Evolutionary conservation across 179 eudicot species (phyloP).

Genomic region (Carnegiea gigantea): DNA sequence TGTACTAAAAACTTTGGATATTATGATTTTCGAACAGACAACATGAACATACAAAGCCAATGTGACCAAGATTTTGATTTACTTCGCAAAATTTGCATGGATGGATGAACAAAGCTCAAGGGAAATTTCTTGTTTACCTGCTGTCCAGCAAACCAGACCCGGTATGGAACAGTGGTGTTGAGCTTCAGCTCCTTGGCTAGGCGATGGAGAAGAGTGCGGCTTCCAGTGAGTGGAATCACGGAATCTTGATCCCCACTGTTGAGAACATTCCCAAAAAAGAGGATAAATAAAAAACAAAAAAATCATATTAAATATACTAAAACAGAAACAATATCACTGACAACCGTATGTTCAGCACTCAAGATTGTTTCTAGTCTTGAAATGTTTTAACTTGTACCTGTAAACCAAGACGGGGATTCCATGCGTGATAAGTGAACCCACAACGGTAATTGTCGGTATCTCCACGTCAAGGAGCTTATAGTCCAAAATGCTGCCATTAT

Average conservation of each 20-base stretch:
- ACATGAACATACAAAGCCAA: not conserved
- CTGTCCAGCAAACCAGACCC: constrained; percentile 93
- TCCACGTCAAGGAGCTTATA: constrained; percentile 76
- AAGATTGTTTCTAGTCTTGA: not conserved
- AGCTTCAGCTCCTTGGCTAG: constrained; percentile 60
- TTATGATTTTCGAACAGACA: too few species aligned
- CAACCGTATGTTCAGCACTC: not conserved
- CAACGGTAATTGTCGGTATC: constrained; percentile 75
- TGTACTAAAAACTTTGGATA: too few species aligned
- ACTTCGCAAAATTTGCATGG: too few species aligned
- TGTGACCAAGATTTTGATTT: not conserved
- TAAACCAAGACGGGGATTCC: constrained; percentile 87
- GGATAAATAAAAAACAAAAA: not conserved
- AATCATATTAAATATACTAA: constrained; percentile 1
- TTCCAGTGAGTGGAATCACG: constrained; percentile 91
- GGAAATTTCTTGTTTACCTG: constrained; percentile 48
- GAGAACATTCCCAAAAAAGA: not conserved
- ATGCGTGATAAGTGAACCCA: constrained; percentile 60
- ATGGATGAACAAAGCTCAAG: not conserved
- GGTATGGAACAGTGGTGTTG: constrained; percentile 67
- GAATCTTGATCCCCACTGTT: constrained; percentile 99
- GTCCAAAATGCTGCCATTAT: constrained; percentile 61
- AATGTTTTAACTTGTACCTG: constrained; percentile 46
- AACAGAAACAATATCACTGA: not conserved
- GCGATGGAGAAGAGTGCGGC: constrained; percentile 62